These are phyloP conservation scores for Blastomyces percursus DNA, from an alignment of 2,329 filamentous ascomycete genomes.

Conservation along the genomic window DNA sequence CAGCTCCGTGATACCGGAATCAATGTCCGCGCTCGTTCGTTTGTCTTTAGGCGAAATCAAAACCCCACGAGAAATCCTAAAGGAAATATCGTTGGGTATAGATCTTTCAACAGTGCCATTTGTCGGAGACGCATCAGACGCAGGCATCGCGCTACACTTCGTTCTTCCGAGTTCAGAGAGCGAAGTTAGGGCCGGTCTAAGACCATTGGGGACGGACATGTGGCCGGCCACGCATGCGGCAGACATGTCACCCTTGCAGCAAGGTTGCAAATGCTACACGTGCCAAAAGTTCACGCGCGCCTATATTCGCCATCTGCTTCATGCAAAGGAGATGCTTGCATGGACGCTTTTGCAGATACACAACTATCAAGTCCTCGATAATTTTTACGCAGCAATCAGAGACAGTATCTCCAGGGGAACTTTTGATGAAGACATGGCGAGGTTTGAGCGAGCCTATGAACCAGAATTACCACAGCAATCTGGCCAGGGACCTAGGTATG, in stretches of 20 bases:
- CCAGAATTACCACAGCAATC: conserved; percentile 59
- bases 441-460: conserved; percentile 60
- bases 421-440: conserved; percentile 44
- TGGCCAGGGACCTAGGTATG: conserved; percentile 61
- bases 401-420: conserved; percentile 47
- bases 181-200: conserved; percentile 15
- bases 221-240: conserved; percentile 54
- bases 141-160: conserved; percentile 75
- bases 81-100: conserved; percentile 63
- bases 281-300: conserved; percentile 77
- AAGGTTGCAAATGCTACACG: conserved; percentile 66
- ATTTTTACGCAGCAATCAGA: conserved; percentile 65
- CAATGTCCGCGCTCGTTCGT: conserved; percentile 55
- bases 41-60: conserved; percentile 60
- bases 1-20: conserved; percentile 53
- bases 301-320: conserved; percentile 76
- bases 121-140: conserved; percentile 62
- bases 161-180: conserved; percentile 47
- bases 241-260: conserved; percentile 51
- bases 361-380: conserved; percentile 62
- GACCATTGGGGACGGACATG: conserved; percentile 64
- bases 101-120: conserved; percentile 74
- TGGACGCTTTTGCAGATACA: conserved; percentile 91
- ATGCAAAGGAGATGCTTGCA: conserved; percentile 90
- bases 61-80: conserved; percentile 66